These are phyloP conservation scores for Ceratocystis cubensis DNA, from an alignment of 2,329 filamentous ascomycete species.

Conservation along the genomic window DNA sequence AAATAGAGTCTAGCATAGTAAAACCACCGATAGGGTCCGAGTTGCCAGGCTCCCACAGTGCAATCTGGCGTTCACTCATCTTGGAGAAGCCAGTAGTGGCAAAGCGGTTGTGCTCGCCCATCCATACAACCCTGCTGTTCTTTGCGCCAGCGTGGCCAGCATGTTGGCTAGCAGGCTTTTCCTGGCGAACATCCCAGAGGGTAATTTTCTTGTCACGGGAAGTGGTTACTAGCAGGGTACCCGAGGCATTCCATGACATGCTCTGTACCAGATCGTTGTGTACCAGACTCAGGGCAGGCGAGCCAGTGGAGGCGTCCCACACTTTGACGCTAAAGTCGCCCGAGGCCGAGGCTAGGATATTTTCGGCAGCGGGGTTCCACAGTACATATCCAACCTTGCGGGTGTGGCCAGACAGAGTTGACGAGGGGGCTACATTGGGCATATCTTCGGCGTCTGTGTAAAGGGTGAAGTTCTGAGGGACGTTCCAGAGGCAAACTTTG, in stretches of 20 bases:
- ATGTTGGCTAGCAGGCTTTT: conserved; percentile 73
- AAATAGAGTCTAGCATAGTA: conserved; percentile 83
- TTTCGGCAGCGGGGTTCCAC: conserved; percentile 93
- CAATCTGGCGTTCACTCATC: conserved; percentile 96
- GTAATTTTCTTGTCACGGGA: conserved; percentile 97
- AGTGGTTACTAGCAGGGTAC: conserved; percentile 76
- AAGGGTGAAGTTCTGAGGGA: conserved; percentile 76
- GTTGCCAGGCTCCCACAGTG: conserved; percentile 83
- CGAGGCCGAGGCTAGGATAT: conserved; percentile 86
- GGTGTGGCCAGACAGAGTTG: conserved; percentile 75
- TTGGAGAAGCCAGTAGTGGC: conserved; percentile 94
- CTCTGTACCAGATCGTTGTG: conserved; percentile 90
- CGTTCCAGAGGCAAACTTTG: conserved; percentile 94
- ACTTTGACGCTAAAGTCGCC: conserved; percentile 92
- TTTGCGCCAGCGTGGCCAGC: conserved; percentile 85
- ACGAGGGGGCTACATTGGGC: conserved; percentile 64
- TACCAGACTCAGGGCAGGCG: conserved; percentile 62
- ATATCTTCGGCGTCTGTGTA: conserved; percentile 76
- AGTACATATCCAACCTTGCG: conserved; percentile 97
- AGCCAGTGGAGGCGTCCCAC: conserved; percentile 79
- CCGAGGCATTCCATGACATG: conserved; percentile 87
- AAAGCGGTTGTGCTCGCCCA: conserved; percentile 92
- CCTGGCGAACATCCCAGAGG: conserved; percentile 93
- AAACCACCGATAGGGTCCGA: conserved; percentile 83
- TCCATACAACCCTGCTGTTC: conserved; percentile 93